A percentile compares a stretch with the other conserved stretches of the same genome.
phyloP scores from a whole-genome alignment of 2,329 filamentous ascomycete genomes.

The Aspergillus japonicus region DNA sequence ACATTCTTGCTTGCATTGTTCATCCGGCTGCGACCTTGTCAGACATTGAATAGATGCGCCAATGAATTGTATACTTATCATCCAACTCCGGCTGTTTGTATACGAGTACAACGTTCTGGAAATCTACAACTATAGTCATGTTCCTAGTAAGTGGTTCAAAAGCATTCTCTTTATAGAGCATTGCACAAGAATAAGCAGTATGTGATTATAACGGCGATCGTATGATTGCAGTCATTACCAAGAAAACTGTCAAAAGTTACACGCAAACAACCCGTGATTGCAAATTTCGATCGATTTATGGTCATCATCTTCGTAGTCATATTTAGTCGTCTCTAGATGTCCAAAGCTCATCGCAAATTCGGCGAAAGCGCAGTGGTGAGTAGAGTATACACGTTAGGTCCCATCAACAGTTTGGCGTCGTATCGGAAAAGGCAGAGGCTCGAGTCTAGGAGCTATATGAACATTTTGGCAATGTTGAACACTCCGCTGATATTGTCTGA shows the following conservation, averaged over 20 bases:
- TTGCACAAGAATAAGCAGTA: neutral
- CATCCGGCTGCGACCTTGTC: neutral
- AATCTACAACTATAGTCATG: neutral
- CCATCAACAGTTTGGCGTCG: neutral
- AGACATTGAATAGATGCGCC: neutral
- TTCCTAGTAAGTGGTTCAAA: neutral
- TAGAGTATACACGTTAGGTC: neutral
- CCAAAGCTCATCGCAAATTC: neutral
- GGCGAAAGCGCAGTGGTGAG: neutral
- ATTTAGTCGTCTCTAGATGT: neutral
- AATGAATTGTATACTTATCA: neutral
- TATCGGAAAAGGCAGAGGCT: no score
- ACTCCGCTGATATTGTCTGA: conserved; percentile 32
- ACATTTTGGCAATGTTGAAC: conserved; percentile 39
- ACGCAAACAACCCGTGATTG: neutral
- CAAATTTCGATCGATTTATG: neutral
- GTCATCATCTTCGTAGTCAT: neutral
- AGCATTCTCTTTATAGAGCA: neutral
- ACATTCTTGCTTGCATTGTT: neutral
- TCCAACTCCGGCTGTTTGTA: neutral
- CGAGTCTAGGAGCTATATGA: conserved; percentile 24
- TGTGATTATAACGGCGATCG: neutral
- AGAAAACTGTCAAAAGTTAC: neutral
- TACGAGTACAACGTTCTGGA: neutral
- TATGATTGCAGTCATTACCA: neutral